Conservation (phyloP, 345 rosid species). For the Garcia nutans region DNA sequence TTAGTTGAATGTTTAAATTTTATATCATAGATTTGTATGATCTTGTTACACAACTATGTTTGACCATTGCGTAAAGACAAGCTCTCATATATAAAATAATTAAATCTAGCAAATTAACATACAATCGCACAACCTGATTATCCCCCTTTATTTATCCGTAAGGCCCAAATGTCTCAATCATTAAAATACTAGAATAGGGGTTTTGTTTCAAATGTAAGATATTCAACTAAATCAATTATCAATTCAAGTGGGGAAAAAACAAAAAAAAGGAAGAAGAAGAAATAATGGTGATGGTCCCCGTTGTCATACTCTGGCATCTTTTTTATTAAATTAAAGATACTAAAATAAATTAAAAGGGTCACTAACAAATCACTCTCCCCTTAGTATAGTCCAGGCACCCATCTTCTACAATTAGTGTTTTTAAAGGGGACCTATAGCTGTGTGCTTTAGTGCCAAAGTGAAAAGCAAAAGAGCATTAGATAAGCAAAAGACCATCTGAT, state of each 20-base stretch:
- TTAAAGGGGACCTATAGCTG: background rate
- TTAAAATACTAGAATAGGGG: no score
- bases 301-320: background rate
- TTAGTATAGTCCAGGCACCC: background rate
- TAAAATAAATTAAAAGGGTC: background rate
- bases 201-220: background rate
- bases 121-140: background rate
- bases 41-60: background rate
- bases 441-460: conserved; percentile 2
- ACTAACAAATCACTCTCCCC: background rate
- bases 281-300: background rate
- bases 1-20: no score
- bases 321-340: background rate
- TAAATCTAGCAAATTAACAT: no score
- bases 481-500: conserved; percentile 4
- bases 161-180: background rate
- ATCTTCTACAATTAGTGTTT: conserved; percentile 1
- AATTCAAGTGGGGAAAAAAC: background rate
- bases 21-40: no score
- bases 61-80: background rate
- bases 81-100: no score
- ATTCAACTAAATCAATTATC: conserved; percentile 3
- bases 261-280: background rate
- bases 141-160: background rate
- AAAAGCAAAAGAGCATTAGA: background rate